These are phyloP conservation scores for Areca catechu DNA, from an alignment of 176 grass and related monocot genomes.

Conservation along the genomic window DNA sequence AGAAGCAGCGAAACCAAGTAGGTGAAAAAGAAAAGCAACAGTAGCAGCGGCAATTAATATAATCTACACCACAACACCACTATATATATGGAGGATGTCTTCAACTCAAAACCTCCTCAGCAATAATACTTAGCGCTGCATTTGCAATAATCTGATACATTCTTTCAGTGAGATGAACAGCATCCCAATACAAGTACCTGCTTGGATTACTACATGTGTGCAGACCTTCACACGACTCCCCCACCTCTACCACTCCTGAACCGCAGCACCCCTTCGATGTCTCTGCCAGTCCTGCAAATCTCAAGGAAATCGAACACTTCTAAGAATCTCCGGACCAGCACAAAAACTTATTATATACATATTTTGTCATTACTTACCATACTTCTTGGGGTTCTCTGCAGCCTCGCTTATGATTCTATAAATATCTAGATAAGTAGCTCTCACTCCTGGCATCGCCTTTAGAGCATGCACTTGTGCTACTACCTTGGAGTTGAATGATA, in stretches of 20 bases:
- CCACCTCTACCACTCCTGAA: constrained; percentile 50
- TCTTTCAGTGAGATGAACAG: constrained; percentile 60
- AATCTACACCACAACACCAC: not conserved
- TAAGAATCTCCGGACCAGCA: not conserved
- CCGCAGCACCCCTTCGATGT: constrained; percentile 56
- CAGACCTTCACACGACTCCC: constrained; percentile 45
- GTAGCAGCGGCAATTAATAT: not conserved
- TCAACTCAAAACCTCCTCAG: constrained; percentile 23
- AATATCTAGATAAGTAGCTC: constrained; percentile 31
- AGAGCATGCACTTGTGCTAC: constrained; percentile 20
- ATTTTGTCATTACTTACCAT: constrained; percentile 23
- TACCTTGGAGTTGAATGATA: constrained; percentile 50
- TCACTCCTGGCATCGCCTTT: constrained; percentile 26
- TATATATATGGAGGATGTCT: constrained; percentile 8
- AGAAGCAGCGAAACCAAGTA: too few species aligned
- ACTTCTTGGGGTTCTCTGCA: constrained; percentile 25
- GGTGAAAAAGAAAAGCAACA: not conserved
- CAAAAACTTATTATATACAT: not conserved
- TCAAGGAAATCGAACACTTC: not conserved
- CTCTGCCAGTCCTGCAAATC: constrained; percentile 35
- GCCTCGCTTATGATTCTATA: constrained; percentile 30
- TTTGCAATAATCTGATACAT: constrained; percentile 50
- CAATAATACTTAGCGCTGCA: constrained; percentile 16
- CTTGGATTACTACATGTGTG: constrained; percentile 44
- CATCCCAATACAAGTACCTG: constrained; percentile 65